Conservation (phyloP, 495 filamentous ascomycete species). For the Neurospora pannonica region DNA sequence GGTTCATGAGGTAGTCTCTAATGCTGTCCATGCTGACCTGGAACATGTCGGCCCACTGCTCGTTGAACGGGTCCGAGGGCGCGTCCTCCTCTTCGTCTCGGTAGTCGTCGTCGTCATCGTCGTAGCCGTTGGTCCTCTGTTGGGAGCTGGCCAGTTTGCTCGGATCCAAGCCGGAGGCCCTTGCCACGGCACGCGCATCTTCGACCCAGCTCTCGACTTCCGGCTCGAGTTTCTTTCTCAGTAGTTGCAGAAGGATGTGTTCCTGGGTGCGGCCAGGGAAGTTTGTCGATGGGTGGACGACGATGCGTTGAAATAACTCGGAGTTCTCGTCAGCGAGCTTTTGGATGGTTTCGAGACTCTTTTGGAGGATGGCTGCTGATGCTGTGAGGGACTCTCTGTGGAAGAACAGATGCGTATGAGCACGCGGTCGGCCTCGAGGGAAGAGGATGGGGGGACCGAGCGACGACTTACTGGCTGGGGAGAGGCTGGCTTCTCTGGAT, state of each 20-base stretch:
- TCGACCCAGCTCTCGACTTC: constrained; percentile 63
- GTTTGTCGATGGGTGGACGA: constrained; percentile 64
- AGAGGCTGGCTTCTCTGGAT: constrained; percentile 26
- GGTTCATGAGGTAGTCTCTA: constrained; percentile 31
- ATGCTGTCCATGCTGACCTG: constrained; percentile 27
- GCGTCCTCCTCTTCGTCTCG: constrained; percentile 22
- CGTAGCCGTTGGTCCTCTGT: constrained; percentile 1
- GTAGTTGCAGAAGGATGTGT: constrained; percentile 48
- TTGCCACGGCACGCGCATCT: constrained; percentile 40
- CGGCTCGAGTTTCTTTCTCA: constrained; percentile 76
- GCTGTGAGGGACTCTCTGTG: constrained; percentile 60
- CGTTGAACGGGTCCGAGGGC: constrained; percentile 28
- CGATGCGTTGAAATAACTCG: constrained; percentile 50
- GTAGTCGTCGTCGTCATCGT: constrained; percentile 17
- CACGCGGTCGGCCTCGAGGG: neutral
- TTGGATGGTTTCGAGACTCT: constrained; percentile 51
- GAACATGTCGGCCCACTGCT: constrained; percentile 33
- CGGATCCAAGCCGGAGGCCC: constrained; percentile 9
- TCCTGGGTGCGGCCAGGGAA: constrained; percentile 67
- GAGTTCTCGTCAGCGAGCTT: constrained; percentile 47
- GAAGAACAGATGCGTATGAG: neutral
- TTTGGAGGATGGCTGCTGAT: constrained; percentile 54
- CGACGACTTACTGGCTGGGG: constrained; percentile 22
- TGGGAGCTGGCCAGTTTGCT: constrained; percentile 9
- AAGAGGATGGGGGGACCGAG: neutral